phyloP scores from a whole-genome alignment of 108 stramenopile species.

The Mediolabrus comicus region DNA sequence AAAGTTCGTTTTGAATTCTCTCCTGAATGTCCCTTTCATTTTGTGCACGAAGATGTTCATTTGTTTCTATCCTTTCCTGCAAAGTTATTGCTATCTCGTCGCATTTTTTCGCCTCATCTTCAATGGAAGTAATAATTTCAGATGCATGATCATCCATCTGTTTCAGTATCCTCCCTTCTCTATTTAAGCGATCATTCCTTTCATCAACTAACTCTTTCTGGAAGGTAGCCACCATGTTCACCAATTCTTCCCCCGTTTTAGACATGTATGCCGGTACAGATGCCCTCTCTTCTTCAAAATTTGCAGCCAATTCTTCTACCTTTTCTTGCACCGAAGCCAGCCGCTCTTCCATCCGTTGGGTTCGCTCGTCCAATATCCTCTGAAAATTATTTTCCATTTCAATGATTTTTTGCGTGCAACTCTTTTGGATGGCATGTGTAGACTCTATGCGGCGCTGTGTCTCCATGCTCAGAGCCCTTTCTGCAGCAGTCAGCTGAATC shows the following conservation, averaged over 20 bases:
- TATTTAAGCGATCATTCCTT: slow-evolving; percentile 64
- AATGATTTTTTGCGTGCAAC: slow-evolving; percentile 58
- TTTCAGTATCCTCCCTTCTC: slow-evolving; percentile 87
- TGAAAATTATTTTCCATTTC: slow-evolving; percentile 67
- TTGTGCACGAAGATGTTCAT: slow-evolving; percentile 62
- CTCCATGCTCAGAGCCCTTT: slow-evolving; percentile 72
- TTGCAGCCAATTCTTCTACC: slow-evolving; percentile 57
- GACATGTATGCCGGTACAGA: slow-evolving; percentile 50
- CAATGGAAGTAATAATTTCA: slow-evolving; percentile 62
- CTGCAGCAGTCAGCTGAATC: slow-evolving; percentile 68
- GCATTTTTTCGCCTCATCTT: slow-evolving; percentile 70
- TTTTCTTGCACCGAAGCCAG: slow-evolving; percentile 53
- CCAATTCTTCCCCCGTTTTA: slow-evolving; percentile 51
- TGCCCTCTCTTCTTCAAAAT: slow-evolving; percentile 61
- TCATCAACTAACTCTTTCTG: slow-evolving; percentile 80
- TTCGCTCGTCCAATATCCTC: slow-evolving; percentile 56
- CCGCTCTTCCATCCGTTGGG: slow-evolving; percentile 46
- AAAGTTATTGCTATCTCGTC: slow-evolving; percentile 65
- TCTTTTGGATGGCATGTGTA: slow-evolving; percentile 57
- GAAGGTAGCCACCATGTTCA: slow-evolving; percentile 50
- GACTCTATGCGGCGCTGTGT: slow-evolving; percentile 81
- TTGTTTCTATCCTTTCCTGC: slow-evolving; percentile 54
- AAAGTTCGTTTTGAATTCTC: slow-evolving; percentile 73
- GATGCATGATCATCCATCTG: slow-evolving; percentile 87
- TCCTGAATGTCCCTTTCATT: slow-evolving; percentile 69